These are phyloP conservation scores for Paragyromitra xinjiangensis DNA, from an alignment of 495 filamentous ascomycete species.

Conservation along the genomic window DNA sequence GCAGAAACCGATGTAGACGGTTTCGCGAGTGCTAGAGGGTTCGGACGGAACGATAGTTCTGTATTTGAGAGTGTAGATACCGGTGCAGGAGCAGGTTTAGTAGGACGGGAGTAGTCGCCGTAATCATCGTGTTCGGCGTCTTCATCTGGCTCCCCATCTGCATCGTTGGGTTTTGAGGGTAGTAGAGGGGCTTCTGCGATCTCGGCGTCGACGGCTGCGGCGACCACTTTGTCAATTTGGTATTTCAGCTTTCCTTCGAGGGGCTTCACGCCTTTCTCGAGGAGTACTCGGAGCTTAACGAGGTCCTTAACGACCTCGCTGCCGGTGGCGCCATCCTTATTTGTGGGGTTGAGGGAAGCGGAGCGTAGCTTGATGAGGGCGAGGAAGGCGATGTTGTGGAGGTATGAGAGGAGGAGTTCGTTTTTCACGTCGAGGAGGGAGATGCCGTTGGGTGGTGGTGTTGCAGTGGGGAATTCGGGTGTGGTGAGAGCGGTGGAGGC, in stretches of 20 bases:
- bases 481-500: slow-evolving; percentile 71
- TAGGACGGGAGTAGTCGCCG: slow-evolving; percentile 48
- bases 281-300: slow-evolving; percentile 81
- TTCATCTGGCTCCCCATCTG: slow-evolving; percentile 18
- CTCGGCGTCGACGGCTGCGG: slow-evolving; percentile 80
- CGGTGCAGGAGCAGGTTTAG: slow-evolving; percentile 5
- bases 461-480: slow-evolving; percentile 66
- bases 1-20: slow-evolving; percentile 54
- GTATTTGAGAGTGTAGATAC: slow-evolving; percentile 58
- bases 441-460: slow-evolving; percentile 82
- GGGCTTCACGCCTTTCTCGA: slow-evolving; percentile 89
- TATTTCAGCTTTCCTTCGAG: slow-evolving; percentile 87
- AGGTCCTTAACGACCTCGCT: slow-evolving; percentile 80
- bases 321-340: slow-evolving; percentile 59
- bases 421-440: slow-evolving; percentile 94
- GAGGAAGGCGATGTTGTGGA: slow-evolving; percentile 92
- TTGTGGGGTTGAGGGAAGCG: slow-evolving; percentile 52
- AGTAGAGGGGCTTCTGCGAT: slow-evolving; percentile 52
- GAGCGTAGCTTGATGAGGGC: slow-evolving; percentile 80
- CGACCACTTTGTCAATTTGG: slow-evolving; percentile 88
- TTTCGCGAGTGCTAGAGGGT: slow-evolving; percentile 67
- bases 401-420: slow-evolving; percentile 92
- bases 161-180: slow-evolving; percentile 37
- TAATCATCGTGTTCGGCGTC: slow-evolving; percentile 61
- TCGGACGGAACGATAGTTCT: slow-evolving; percentile 75